phyloP scores from a whole-genome alignment of 768 basidiomycete species.

The Russula ochroleuca region DNA sequence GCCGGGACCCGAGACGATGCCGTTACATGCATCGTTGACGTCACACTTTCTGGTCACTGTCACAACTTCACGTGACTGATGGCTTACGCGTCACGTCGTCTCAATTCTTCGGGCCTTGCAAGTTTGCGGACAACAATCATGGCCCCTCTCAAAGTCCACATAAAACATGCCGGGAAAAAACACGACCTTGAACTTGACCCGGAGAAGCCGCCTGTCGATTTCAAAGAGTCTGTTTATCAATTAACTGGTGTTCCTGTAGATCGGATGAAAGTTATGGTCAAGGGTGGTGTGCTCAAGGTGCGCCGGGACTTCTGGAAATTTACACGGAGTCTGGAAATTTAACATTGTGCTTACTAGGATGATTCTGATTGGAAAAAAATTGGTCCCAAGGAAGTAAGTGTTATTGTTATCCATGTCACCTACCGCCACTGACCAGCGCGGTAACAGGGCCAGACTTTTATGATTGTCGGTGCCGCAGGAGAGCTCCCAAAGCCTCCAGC shows the following conservation, averaged over 20 bases:
- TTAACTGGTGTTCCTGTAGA: slow-evolving; percentile 83
- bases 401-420: not conserved
- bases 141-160: slow-evolving; percentile 67
- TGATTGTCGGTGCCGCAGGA: slow-evolving; percentile 90
- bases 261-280: slow-evolving; percentile 97
- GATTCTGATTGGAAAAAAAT: slow-evolving; percentile 85
- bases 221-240: slow-evolving; percentile 81
- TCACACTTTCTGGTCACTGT: slow-evolving; percentile 9
- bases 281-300: slow-evolving; percentile 87
- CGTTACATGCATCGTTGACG: slow-evolving; percentile 8
- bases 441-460: slow-evolving; percentile 80
- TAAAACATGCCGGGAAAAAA: slow-evolving; percentile 87
- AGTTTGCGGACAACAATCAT: slow-evolving; percentile 38
- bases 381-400: slow-evolving; percentile 68
- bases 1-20: too few relatives aligned
- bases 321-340: not conserved
- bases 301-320: slow-evolving; percentile 25
- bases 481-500: slow-evolving; percentile 86
- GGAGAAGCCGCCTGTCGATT: slow-evolving; percentile 59
- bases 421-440: slow-evolving; percentile 1
- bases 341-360: slow-evolving; percentile 47
- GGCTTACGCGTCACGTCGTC: slow-evolving; percentile 14
- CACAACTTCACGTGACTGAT: slow-evolving; percentile 21
- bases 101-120: not conserved
- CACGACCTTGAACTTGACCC: slow-evolving; percentile 69